Base-by-base conservation (phyloP, 1,139 yeast species). In the Saccharomyces hybrid region DNA sequence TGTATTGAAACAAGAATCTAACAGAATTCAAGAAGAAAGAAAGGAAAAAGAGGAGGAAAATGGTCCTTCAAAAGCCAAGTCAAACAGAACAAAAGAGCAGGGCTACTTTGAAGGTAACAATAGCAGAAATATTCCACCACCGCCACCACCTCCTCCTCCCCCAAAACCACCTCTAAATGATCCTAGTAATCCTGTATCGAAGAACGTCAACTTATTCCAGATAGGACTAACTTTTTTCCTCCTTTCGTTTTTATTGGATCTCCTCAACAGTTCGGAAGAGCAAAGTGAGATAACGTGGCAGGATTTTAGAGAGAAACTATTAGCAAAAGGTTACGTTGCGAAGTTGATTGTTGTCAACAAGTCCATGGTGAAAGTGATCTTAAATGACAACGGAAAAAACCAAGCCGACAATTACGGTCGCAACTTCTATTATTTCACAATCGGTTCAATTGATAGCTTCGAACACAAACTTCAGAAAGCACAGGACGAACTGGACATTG, bases 391-490 rank as follows among this genome's bases (percentile, higher is more conserved):
- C 20, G 89, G 81, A 25, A 70, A 65, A 55, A 67, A 69, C 32
- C 84, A 55, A 65, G 71, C 61, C 65, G 77, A 58, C 72, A 73
- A 62, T 73, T 73, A 59, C 71, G 80, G 56, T 62, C 71, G 66
- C 51, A 72, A 77, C 11, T 79, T 76, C 29, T 84, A 80, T 50
- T 76, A 75, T 50, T 84, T 86, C 71, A 82, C 85, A 5, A 84
- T 86, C 64, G 93, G 93, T 3, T 84, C 91, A 0, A 79, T 86
- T 16, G 87, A 84, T 53, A 78, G 77, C 53, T 86, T 86, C 67
- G 95, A 86, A 68, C 85, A 80, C 57, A 85, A 84, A 62, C 72
- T 86, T 71, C 77, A 78, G 57, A 71, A 73, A 46, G 79, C 82
- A 3, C 90, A 85, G 67, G 83, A 83, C 54, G 81, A 82, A 56